A percentile compares a stretch with the other conserved stretches of the same genome.
Conservation (phyloP, 345 rosid species). For the Nasturtium officinale region DNA sequence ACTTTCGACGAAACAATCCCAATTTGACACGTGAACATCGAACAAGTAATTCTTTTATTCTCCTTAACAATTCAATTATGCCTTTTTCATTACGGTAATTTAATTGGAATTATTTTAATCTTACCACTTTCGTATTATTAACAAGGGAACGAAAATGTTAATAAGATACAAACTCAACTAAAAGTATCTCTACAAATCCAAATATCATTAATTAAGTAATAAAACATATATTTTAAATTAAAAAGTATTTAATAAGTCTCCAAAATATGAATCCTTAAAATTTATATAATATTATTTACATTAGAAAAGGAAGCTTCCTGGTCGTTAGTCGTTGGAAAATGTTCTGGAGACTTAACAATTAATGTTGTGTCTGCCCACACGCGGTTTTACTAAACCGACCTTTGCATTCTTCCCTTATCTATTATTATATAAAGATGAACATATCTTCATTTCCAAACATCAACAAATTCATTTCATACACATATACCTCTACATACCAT, state of each 20-base stretch:
- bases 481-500: not conserved
- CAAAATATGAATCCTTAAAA: not conserved
- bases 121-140: no score
- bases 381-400: constrained; percentile 42
- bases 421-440: not conserved
- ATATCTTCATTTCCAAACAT: constrained; percentile 7
- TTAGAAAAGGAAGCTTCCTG: constrained; percentile 8
- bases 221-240: not conserved
- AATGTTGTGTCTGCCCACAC: constrained; percentile 20
- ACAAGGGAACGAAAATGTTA: no score
- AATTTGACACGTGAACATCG: constrained; percentile 1
- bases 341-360: not conserved
- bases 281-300: not conserved
- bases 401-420: not conserved
- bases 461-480: not conserved
- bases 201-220: not conserved
- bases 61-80: not conserved
- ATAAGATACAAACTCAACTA: no score
- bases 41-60: not conserved
- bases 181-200: not conserved
- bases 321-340: constrained; percentile 1
- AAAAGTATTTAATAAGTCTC: not conserved
- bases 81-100: not conserved
- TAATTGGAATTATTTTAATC: no score
- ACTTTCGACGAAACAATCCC: not conserved